Base-by-base conservation (phyloP, 2,329 filamentous ascomycete species). In the Cladosporium halotolerans region DNA sequence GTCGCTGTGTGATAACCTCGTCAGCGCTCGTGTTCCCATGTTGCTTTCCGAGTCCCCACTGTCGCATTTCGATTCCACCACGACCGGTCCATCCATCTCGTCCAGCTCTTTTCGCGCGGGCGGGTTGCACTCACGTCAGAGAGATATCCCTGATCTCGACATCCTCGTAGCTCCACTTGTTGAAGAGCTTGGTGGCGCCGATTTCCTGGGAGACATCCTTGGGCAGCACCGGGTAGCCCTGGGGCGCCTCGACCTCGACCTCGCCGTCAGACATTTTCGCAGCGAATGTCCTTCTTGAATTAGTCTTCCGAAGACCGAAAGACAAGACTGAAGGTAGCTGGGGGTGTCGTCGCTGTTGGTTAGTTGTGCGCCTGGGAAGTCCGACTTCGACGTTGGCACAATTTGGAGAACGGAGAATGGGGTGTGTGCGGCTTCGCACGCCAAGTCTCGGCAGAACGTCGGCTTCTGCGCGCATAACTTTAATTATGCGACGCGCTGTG, bases 81-180 rank as follows among this genome's bases (percentile, higher is more conserved):
- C 43, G 34, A 39, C 44, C 16, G 40, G 54, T 38, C 34, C 33
- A 18, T 41, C n/a, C 42, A 33, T 52, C 32, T 53, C 39, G 45
- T 53, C 45, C 42, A 54, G 51, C 45, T 54, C 56, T 33, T 55
- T 34, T 41, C 44, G n/a, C 46, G 44, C 33, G 52, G 45, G 41
- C 32, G 48, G 48, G 32, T 16, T 40, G 48, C 55, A 65, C 89
- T 81, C 95, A 99, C 93, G 92, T 97, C 81, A 99, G 83, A 71
- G 93, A 99, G 80, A 99, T 97, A 76, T 99, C 93, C 77, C 92
- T 86, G 79, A 99, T 93, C 84, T 99, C 93, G 73, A 99, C 92
- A 85, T 97, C 89, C 76, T 93, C 93, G 80, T 97, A 99, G 79
- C 79, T 85, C 85, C 91, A 96, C 80, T 95, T 95, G 86, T 93